phyloP scores from a whole-genome alignment of 169 alveolate genomes.

The Plasmodium adleri region DNA sequence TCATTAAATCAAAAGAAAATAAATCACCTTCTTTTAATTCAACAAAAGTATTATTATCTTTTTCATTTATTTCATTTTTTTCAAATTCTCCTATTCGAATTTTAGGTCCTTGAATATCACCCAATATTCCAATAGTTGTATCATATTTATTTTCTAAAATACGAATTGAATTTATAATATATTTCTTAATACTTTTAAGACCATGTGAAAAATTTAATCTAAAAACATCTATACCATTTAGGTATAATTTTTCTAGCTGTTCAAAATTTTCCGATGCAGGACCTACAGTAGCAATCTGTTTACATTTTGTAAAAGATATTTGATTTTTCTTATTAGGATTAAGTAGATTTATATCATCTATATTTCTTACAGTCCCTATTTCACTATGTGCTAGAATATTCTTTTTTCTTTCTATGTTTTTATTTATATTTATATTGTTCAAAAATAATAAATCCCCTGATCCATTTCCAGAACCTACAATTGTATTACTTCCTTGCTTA shows the following conservation, averaged over 20 bases:
- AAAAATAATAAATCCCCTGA: constrained; percentile 30
- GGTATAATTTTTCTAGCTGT: constrained; percentile 80
- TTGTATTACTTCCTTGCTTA: not conserved
- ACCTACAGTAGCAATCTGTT: constrained; percentile 89
- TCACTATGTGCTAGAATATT: constrained; percentile 7
- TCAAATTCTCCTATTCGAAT: constrained; percentile 86
- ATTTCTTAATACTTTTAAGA: constrained; percentile 78
- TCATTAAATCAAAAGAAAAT: constrained; percentile 82
- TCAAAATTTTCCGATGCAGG: constrained; percentile 83
- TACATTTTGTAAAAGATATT: constrained; percentile 75
- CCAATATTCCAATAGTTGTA: constrained; percentile 80
- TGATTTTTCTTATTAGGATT: constrained; percentile 8
- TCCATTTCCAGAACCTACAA: too few relatives aligned
- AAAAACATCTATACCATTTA: constrained; percentile 87
- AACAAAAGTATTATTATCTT: constrained; percentile 80
- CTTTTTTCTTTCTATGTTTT: constrained; percentile 31
- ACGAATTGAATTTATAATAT: constrained; percentile 74
- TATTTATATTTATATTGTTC: constrained; percentile 47
- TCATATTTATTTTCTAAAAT: constrained; percentile 79
- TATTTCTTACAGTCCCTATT: constrained; percentile 2
- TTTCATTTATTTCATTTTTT: constrained; percentile 81
- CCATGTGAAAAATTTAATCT: constrained; percentile 89
- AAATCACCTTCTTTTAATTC: constrained; percentile 84
- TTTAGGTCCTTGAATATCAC: constrained; percentile 90
- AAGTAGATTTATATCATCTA: constrained; percentile 10